Conservation (phyloP, 83 land plant species). For the Larix sibirica region DNA sequence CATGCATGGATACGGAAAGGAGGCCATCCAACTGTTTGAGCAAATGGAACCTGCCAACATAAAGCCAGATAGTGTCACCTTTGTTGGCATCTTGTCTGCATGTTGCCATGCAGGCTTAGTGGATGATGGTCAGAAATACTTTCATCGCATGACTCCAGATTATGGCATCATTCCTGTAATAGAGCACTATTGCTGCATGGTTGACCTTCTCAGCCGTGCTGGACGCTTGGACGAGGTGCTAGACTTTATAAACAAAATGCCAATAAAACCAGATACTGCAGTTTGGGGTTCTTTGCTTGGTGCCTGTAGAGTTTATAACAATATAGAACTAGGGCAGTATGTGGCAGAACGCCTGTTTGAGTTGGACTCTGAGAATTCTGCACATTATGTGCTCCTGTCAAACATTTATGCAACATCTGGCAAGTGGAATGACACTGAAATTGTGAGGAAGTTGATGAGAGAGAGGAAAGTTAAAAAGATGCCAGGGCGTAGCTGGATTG, state of each 20-base stretch:
- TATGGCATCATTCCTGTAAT: conserved; percentile 38
- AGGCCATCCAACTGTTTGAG: conserved; percentile 7
- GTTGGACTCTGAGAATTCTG: conserved; percentile 20
- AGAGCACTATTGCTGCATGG: conserved; percentile 64
- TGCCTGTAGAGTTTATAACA: conserved; percentile 28
- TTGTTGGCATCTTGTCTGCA: conserved; percentile 48
- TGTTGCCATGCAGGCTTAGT: conserved; percentile 63
- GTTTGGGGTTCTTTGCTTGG: conserved; percentile 59
- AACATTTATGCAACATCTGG: conserved; percentile 19
- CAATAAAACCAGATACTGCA: conserved; percentile 23
- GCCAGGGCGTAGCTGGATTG: conserved; percentile 29
- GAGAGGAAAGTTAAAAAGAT: conserved; percentile 10
- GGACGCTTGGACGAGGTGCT: conserved; percentile 41
- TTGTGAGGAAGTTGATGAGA: conserved; percentile 16
- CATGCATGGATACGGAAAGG: conserved; percentile 2
- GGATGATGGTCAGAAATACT: conserved; percentile 36
- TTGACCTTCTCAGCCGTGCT: conserved; percentile 56
- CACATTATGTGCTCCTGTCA: conserved; percentile 27
- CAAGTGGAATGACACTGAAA: conserved; percentile 16
- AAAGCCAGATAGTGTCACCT: conserved; percentile 23
- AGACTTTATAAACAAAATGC: conserved; percentile 34
- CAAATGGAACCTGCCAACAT: neutral
- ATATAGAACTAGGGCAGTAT: conserved; percentile 18
- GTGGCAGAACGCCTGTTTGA: conserved; percentile 12
- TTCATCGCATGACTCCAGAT: conserved; percentile 33